These are phyloP conservation scores for Bolboschoenoplectus hybrid DNA, from an alignment of 202 grass and related monocot genomes.

Conservation along the genomic window DNA sequence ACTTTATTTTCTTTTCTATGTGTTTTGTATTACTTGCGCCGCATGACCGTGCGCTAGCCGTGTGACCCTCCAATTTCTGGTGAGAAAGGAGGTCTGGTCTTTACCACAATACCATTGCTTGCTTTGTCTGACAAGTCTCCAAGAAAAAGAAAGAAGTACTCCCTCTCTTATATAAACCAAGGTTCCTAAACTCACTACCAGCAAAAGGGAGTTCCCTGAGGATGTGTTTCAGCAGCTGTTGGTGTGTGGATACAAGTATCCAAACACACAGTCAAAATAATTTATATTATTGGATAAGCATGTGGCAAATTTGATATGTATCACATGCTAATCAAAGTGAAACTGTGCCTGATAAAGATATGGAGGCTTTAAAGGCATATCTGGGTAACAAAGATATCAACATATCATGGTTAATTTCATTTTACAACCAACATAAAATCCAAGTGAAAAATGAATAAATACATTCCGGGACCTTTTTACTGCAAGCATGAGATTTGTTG, in stretches of 20 bases:
- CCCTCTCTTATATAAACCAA: conserved; percentile 2
- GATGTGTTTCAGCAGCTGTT: not conserved
- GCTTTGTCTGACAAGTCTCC: not conserved
- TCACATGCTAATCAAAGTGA: not conserved
- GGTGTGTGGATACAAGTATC: not conserved
- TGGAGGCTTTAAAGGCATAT: not conserved
- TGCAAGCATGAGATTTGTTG: not conserved
- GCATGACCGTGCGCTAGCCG: not conserved
- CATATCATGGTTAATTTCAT: not conserved
- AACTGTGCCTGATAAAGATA: not conserved
- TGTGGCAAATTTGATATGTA: not conserved
- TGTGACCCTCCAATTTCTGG: not conserved
- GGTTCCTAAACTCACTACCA: not conserved
- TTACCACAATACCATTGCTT: not conserved
- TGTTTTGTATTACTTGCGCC: not conserved
- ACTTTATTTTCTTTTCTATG: not conserved
- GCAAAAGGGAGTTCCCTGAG: not conserved
- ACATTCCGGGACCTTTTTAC: not conserved
- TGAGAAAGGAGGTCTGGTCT: not conserved
- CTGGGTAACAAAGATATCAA: not conserved
- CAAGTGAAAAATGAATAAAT: conserved; percentile 1
- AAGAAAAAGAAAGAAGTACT: not conserved
- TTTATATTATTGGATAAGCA: not conserved
- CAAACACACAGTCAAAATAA: not conserved
- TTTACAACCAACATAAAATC: not conserved